Conservation (phyloP, 1,139 yeast species). For the Lodderomyces jiufengensis region DNA sequence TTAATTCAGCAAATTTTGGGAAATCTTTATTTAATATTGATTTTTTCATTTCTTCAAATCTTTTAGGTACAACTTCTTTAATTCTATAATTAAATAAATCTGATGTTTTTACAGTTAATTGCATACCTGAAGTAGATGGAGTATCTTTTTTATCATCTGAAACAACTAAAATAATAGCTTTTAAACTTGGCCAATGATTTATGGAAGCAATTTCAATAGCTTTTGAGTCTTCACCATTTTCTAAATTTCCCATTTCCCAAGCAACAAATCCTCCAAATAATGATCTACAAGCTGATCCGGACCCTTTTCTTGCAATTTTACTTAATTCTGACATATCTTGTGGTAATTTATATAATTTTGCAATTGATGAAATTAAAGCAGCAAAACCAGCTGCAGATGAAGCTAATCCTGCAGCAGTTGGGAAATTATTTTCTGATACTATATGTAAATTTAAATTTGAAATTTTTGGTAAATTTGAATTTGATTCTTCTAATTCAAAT, state of each 20-base stretch:
- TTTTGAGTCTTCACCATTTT: conserved; percentile 74
- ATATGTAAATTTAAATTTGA: conserved; percentile 69
- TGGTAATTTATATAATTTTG: conserved; percentile 77
- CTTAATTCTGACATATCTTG: conserved; percentile 80
- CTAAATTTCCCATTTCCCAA: conserved; percentile 92
- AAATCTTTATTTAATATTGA: conserved; percentile 73
- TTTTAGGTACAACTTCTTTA: conserved; percentile 73
- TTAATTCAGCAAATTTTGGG: conserved; percentile 74
- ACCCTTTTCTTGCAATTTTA: conserved; percentile 93
- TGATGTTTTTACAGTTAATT: conserved; percentile 84
- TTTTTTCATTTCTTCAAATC: conserved; percentile 78
- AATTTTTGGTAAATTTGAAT: conserved; percentile 54
- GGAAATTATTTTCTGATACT: conserved; percentile 93
- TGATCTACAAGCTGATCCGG: conserved; percentile 97
- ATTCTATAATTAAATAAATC: conserved; percentile 80
- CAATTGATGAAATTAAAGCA: conserved; percentile 84
- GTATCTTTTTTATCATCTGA: conserved; percentile 93
- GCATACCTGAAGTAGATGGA: conserved; percentile 96
- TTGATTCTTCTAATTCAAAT: conserved; percentile 45
- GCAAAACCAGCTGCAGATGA: conserved; percentile 99
- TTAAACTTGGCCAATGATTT: conserved; percentile 88
- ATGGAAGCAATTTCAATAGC: conserved; percentile 88
- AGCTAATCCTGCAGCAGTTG: conserved; percentile 98
- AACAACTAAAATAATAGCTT: conserved; percentile 88
- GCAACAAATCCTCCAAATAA: conserved; percentile 97